A percentile compares a stretch with the other conserved stretches of the same genome.
Conservation (phyloP, 441 rosid genomes). For the Mallotus repandus region DNA sequence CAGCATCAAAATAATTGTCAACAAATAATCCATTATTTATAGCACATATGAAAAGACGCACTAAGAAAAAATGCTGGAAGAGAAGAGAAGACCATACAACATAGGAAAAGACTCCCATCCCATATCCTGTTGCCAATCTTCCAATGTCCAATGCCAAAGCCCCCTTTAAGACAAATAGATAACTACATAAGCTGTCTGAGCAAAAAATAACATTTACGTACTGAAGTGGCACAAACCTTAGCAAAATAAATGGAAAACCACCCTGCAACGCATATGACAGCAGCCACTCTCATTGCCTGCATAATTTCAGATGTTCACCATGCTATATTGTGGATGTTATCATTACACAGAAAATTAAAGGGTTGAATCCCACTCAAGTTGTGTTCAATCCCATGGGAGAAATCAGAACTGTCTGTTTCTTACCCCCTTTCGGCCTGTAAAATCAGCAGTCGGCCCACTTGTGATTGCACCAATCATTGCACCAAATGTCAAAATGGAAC, state of each 20-base stretch:
- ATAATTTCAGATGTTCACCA: conserved; percentile 11
- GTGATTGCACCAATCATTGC: conserved; percentile 98
- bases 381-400: neutral
- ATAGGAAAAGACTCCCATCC: conserved; percentile 94
- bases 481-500: conserved; percentile 87
- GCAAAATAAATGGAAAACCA: conserved; percentile 96
- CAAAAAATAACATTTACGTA: neutral
- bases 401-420: conserved; percentile 15
- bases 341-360: neutral
- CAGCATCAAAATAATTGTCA: conserved; percentile 23
- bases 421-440: conserved; percentile 86
- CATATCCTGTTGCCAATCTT: conserved; percentile 86
- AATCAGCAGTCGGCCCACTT: conserved; percentile 79
- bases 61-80: neutral
- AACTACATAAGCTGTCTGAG: conserved; percentile 20
- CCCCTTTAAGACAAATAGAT: conserved; percentile 49
- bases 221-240: conserved; percentile 42
- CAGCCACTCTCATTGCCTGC: conserved; percentile 86
- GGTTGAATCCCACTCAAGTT: neutral
- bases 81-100: conserved; percentile 46
- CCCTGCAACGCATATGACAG: conserved; percentile 64
- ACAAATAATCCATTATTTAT: neutral
- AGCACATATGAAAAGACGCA: neutral
- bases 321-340: conserved; percentile 17
- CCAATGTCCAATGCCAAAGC: conserved; percentile 64